A percentile compares a stretch with the other conserved stretches of the same genome.
Conservation (phyloP, 2,329 filamentous ascomycete species). For the Xylariaceae sp. region DNA sequence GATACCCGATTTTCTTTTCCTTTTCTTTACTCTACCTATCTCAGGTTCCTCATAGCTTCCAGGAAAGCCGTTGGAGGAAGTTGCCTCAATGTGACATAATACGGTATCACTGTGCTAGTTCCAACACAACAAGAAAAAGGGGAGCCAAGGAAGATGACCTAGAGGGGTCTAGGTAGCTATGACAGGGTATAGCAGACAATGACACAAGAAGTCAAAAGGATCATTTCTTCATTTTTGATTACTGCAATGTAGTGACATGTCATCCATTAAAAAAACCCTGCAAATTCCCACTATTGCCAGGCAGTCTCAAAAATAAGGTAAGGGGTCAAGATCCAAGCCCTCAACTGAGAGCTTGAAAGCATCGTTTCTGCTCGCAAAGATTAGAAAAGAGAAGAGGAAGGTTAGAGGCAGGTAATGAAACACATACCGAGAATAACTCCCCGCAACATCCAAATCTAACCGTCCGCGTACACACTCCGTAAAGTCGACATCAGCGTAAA, state of each 20-base stretch:
- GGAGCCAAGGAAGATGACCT: no score
- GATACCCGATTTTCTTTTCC: slow-evolving; percentile 17
- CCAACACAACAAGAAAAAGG: no score
- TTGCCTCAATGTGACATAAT: no score
- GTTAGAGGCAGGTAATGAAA: neutral
- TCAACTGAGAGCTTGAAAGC: slow-evolving; percentile 58
- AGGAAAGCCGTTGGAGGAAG: no score
- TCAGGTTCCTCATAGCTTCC: no score
- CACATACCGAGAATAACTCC: slow-evolving; percentile 74
- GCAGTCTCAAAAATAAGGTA: slow-evolving; percentile 42
- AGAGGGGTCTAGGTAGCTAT: neutral
- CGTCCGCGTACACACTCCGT: slow-evolving; percentile 81
- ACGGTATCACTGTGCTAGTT: no score
- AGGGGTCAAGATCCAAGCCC: slow-evolving; percentile 54
- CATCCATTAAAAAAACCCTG: neutral
- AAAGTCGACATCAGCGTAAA: slow-evolving; percentile 74
- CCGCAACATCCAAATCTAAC: slow-evolving; percentile 78
- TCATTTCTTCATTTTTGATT: neutral
- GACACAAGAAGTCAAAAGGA: neutral
- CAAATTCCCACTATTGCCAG: neutral
- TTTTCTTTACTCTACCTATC: neutral
- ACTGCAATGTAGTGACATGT: no score
- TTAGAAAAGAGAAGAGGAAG: neutral
- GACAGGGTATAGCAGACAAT: neutral
- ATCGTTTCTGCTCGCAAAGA: slow-evolving; percentile 44